Conservation (phyloP, 2,329 filamentous ascomycete species). For the Pseudocercospora musae region DNA sequence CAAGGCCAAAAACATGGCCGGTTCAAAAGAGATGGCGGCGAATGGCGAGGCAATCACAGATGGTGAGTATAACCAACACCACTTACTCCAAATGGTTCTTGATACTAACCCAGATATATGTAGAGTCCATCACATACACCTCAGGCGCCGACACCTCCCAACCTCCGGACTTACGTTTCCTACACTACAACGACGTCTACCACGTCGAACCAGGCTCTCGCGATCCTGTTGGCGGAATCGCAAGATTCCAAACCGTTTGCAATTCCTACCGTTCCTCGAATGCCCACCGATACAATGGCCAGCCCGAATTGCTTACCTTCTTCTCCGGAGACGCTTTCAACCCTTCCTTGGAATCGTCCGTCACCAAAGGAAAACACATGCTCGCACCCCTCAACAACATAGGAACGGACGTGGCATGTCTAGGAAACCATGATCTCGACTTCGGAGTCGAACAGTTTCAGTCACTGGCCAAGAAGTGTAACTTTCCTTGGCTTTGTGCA, state of each 20-base stretch:
- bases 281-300: conserved; percentile 55
- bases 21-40: not conserved
- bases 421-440: conserved; percentile 91
- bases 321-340: conserved; percentile 95
- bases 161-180: conserved; percentile 70
- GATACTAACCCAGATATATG: not conserved
- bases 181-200: conserved; percentile 95
- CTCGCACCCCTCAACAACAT: conserved; percentile 76
- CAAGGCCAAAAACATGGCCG: not conserved
- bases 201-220: conserved; percentile 74
- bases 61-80: not conserved
- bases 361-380: conserved; percentile 90
- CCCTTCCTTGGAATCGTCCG: conserved; percentile 79
- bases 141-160: conserved; percentile 7
- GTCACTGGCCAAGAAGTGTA: conserved; percentile 68
- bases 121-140: conserved; percentile 27
- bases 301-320: conserved; percentile 68
- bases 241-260: conserved; percentile 74
- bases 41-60: not conserved
- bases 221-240: conserved; percentile 77
- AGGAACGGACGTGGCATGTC: conserved; percentile 74
- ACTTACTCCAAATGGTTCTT: not conserved
- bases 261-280: conserved; percentile 61
- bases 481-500: conserved; percentile 84
- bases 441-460: conserved; percentile 82